Percentiles rank a stretch among this genome's conserved stretches.
phyloP scores from a whole-genome alignment of 1,284 basidiomycete genomes.

The Puccinia hordei region DNA sequence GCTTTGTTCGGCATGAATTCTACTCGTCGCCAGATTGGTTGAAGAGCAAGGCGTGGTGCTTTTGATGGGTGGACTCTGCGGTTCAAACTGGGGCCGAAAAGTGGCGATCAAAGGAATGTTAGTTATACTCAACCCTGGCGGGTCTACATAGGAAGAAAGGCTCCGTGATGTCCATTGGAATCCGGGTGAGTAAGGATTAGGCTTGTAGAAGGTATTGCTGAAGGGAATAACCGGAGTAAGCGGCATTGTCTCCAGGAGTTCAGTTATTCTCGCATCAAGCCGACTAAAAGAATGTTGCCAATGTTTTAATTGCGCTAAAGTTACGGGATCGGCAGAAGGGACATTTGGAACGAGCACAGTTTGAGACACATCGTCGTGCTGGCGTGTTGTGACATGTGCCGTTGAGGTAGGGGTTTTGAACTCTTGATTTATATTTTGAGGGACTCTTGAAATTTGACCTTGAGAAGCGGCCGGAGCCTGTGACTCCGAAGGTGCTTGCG shows the following conservation, averaged over 20 bases:
- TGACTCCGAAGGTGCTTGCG: not conserved
- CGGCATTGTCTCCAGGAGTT: slow-evolving; percentile 13
- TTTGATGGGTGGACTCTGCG: not conserved
- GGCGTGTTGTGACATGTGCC: too few species aligned
- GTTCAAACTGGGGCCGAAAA: slow-evolving; percentile 15
- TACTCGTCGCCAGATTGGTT: not conserved
- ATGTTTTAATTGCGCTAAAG: not conserved
- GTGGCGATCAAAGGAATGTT: not conserved
- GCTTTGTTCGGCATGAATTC: not conserved
- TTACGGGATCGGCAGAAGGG: not conserved
- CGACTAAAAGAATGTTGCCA: slow-evolving; percentile 18
- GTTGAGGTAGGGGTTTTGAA: not conserved
- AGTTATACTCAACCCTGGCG: slow-evolving; percentile 1
- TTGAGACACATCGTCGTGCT: not conserved
- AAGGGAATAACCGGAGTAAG: not conserved
- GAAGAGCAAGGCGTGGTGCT: not conserved
- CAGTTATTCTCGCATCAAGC: slow-evolving; percentile 14
- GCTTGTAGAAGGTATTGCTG: not conserved
- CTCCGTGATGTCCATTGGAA: slow-evolving; percentile 9
- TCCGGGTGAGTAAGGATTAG: slow-evolving; percentile 12
- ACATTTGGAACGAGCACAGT: not conserved
- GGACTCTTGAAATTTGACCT: not conserved
- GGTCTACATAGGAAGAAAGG: not conserved
- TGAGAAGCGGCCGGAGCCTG: not conserved
- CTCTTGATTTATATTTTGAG: not conserved